Base-by-base conservation (phyloP, 306 rosid genomes). In the Vigna angularis region DNA sequence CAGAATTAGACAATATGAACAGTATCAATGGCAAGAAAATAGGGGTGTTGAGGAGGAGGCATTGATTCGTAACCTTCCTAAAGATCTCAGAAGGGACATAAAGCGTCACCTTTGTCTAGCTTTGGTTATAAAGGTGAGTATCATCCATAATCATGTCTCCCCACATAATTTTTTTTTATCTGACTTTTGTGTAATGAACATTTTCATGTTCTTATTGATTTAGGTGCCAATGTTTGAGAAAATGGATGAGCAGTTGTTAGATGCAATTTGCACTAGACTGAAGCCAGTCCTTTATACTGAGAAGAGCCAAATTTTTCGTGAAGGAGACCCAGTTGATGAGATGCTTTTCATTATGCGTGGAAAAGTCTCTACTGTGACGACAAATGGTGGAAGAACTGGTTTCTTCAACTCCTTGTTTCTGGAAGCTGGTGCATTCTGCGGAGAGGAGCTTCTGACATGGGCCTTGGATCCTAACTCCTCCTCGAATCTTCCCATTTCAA, bases 381-480 rank as follows among this genome's bases (percentile, higher is more conserved):
- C 91, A 34, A 84, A 87, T 79, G 95, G 88, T 70, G 93, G 91
- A 56, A 86, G 91, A 82, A 88, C 92, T 22, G 93, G 93, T 81
- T 80, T 85, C 53, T 86, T 90, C 80, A 89, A 84, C 66, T 73
- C 89, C 11, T 80, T 38, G 36, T 18, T 70, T n/a, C 87, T 93
- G 32, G 79, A 58, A 61, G 87, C 91, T 1, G 97, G 97, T 52
- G 91, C 84, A 48, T 91, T 93, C 64, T 93, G 98, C 64, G 98
- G 98, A 48, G 98, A 93, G 77, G 97, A 93, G 86, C 96, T 93
- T 80, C 88, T 93, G 57, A 88, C 91, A 40, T 91, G 96, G 97
- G 97, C 98, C 10, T 81, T 90, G 87, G 97, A 91, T 77, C 96
- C 93, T 28, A 73, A 53, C 67, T 82, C 94, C 34, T 53, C 96